Conservation (phyloP, 202 grass and related monocot genomes). For the Cymbopogon flexuosus region DNA sequence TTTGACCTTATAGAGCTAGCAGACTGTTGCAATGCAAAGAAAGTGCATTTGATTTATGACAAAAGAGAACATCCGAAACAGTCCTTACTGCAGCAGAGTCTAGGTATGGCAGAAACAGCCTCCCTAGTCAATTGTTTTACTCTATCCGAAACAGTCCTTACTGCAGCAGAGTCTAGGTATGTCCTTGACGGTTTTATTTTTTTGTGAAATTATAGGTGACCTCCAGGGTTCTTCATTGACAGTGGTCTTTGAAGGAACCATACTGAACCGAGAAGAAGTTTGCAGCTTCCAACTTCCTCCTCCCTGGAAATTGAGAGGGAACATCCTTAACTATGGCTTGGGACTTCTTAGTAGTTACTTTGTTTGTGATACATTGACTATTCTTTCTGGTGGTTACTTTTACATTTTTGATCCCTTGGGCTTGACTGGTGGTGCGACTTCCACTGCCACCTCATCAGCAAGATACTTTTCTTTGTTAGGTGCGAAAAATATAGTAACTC, state of each 20-base stretch:
- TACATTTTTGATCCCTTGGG: conserved; percentile 94
- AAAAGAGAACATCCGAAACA: conserved; percentile 89
- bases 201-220: conserved; percentile 51
- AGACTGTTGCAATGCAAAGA: conserved; percentile 85
- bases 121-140: conserved; percentile 28
- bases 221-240: conserved; percentile 91
- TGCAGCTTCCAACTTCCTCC: conserved; percentile 82
- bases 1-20: conserved; percentile 96
- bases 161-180: no score
- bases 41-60: conserved; percentile 93
- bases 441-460: conserved; percentile 54
- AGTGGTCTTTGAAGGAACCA: conserved; percentile 83
- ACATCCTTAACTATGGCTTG: conserved; percentile 70
- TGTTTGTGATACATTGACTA: conserved; percentile 74
- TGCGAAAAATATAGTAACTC: conserved; percentile 12
- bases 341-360: conserved; percentile 96
- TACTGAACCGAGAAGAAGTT: conserved; percentile 77
- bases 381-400: conserved; percentile 91
- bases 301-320: conserved; percentile 88
- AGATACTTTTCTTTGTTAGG: conserved; percentile 93
- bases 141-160: no score
- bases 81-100: conserved; percentile 87
- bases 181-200: conserved; percentile 20
- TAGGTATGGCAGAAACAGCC: conserved; percentile 56
- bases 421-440: conserved; percentile 54